Evolutionary conservation across 345 rosid genomes (phyloP).

Genomic region (Adansonia digitata): DNA sequence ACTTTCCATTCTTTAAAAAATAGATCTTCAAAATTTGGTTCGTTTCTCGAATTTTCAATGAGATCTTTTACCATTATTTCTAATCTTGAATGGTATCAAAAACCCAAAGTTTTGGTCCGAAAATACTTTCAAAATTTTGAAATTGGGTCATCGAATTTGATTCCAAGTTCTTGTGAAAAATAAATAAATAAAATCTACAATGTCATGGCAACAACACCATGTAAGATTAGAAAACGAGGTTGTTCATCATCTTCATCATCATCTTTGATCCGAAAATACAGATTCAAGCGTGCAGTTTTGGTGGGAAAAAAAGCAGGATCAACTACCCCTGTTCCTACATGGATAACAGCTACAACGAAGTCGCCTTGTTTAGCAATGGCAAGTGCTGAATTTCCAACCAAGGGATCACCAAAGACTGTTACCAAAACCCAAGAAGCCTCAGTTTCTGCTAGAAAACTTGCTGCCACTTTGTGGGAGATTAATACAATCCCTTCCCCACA

Average conservation of each 20-base stretch:
- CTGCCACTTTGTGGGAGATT: conserved; percentile 87
- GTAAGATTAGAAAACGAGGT: conserved; percentile 88
- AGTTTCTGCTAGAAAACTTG: conserved; percentile 80
- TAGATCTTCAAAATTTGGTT: neutral
- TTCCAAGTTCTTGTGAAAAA: neutral
- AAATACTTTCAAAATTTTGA: neutral
- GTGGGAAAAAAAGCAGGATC: conserved; percentile 59
- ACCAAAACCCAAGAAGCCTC: conserved; percentile 33
- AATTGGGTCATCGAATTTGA: neutral
- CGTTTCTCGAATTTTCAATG: neutral
- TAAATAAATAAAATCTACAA: neutral
- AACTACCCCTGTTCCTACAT: conserved; percentile 65
- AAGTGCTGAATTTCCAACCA: conserved; percentile 24
- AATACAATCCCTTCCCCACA: conserved; percentile 46
- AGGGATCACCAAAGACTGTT: neutral
- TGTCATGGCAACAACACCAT: conserved; percentile 32
- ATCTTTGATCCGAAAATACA: conserved; percentile 54
- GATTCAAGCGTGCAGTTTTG: conserved; percentile 77
- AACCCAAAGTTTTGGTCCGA: too few species aligned
- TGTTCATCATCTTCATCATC: conserved; percentile 88
- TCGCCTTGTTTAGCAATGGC: conserved; percentile 39
- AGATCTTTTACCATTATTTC: neutral
- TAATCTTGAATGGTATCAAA: neutral
- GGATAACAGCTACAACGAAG: conserved; percentile 41
- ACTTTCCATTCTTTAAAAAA: neutral